Conservation (phyloP, 306 rosid species). For the Delonix regia region DNA sequence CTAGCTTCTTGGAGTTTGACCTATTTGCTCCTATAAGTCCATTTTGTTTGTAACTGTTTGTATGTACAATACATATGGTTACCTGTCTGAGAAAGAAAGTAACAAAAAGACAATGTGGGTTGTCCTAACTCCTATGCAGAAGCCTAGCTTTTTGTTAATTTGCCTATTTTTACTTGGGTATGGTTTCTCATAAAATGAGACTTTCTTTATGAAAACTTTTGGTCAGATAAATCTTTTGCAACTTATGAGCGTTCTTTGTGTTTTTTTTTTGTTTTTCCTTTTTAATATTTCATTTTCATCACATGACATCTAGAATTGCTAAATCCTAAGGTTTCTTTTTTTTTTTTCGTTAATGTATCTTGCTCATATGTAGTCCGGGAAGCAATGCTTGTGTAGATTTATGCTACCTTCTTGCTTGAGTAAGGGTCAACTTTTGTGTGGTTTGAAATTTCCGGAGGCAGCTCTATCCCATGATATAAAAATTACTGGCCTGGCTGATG, state of each 20-base stretch:
- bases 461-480: conserved; percentile 61
- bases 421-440: conserved; percentile 54
- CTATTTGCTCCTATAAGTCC: conserved; percentile 20
- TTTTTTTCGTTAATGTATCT: conserved; percentile 24
- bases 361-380: conserved; percentile 75
- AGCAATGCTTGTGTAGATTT: conserved; percentile 88
- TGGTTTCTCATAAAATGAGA: conserved; percentile 5
- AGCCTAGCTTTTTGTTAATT: neutral
- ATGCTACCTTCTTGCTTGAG: conserved; percentile 70
- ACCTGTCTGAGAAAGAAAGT: neutral
- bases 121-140: neutral
- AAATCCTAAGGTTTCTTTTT: conserved; percentile 23
- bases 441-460: conserved; percentile 65
- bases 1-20: conserved; percentile 26
- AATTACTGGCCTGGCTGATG: conserved; percentile 82
- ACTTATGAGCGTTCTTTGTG: neutral
- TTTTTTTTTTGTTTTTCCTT: neutral
- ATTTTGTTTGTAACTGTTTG: neutral
- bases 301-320: conserved; percentile 29
- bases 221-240: conserved; percentile 12
- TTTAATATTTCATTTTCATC: conserved; percentile 21
- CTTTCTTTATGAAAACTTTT: neutral
- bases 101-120: neutral
- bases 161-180: conserved; percentile 20
- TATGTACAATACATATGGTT: neutral